Evolutionary conservation across 768 basidiomycete genomes (phyloP), one percentile per base, ranked within the genome.

Genomic region (Agaricus bisporus): DNA sequence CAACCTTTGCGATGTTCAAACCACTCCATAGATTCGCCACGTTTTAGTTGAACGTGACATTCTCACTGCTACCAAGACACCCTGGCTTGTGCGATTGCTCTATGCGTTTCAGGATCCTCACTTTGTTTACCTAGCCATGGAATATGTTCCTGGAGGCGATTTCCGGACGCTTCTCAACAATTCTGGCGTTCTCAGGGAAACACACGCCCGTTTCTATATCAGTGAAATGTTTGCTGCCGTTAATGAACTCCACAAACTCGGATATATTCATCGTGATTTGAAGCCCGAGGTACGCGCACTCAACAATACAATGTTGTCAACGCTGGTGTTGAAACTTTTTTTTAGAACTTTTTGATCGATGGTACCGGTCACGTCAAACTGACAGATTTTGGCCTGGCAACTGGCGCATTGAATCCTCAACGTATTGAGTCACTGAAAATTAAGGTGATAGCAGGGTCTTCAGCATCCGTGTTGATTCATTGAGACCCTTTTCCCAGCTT

Each of bases 31-130:
- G 91, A 85, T 98, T 63, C 88, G 93, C n/a, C 97, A 99, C 65
- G 93, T 99, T 45, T 82, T 98, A 18, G 91, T 98, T 29, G 97
- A 99, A 69, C 85, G 97, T 41, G 97, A 99, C 67, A 99, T 99
- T 63, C 73, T 99, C 58, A 98, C 95, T 0, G 91, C 94, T 1
- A 98, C 95, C 25, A 95, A 95, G 69, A 95, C 94, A 0, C 92
- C 95, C 1, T 99, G 97, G 97, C 79, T 99, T 54, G 97, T 98
- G 44, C 77, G 86, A 22, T 75, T 99, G 7, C 73, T 99, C 4
- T 99, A 99, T 64, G 97, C 97, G 2, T 99, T 99, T 71, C 97
- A 99, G 69, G 95, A 99, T 63, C 74, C 82, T 0, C 77, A 88
- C 51, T 78, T 89, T 61, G 93, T 98, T 15, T 98, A 95, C 65